Conservation (phyloP, 2,329 filamentous ascomycete species). For the Blastomyces percursus region DNA sequence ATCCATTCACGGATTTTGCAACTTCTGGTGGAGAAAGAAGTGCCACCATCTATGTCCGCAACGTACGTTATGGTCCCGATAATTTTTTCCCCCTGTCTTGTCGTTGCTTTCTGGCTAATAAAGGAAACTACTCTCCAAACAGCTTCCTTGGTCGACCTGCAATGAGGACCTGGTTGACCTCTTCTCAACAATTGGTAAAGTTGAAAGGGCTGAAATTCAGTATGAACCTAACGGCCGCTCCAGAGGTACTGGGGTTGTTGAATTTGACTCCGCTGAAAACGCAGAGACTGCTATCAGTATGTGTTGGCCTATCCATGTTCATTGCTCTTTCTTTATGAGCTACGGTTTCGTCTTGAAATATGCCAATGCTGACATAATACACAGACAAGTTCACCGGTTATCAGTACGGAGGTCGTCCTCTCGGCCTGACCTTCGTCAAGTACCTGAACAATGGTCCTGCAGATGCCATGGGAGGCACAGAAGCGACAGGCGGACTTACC, state of each 20-base stretch:
- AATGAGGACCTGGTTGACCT: conserved; percentile 95
- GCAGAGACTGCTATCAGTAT: conserved; percentile 78
- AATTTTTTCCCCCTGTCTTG: background rate
- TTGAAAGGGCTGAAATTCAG: conserved; percentile 97
- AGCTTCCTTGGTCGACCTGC: conserved; percentile 98
- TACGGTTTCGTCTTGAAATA: background rate
- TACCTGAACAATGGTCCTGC: conserved; percentile 60
- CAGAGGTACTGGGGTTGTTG: conserved; percentile 89
- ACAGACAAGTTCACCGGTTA: conserved; percentile 91
- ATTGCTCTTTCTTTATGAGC: conserved; percentile 5
- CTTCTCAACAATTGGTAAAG: conserved; percentile 95
- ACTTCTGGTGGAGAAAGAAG: conserved; percentile 75
- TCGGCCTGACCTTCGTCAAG: conserved; percentile 88
- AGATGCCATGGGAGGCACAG: conserved; percentile 74
- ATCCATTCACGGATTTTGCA: conserved; percentile 88
- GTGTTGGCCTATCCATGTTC: conserved; percentile 18
- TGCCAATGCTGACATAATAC: conserved; percentile 1
- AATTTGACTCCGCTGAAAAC: conserved; percentile 72
- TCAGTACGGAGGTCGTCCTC: conserved; percentile 87
- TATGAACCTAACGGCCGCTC: conserved; percentile 96
- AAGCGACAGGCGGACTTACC: conserved; percentile 57
- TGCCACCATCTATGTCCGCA: conserved; percentile 87
- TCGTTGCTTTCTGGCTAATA: conserved; percentile 14
- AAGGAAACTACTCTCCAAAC: conserved; percentile 5
- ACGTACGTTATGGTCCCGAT: conserved; percentile 52